Base-by-base conservation (phyloP, 441 rosid species). In the Erodium moschatum region DNA sequence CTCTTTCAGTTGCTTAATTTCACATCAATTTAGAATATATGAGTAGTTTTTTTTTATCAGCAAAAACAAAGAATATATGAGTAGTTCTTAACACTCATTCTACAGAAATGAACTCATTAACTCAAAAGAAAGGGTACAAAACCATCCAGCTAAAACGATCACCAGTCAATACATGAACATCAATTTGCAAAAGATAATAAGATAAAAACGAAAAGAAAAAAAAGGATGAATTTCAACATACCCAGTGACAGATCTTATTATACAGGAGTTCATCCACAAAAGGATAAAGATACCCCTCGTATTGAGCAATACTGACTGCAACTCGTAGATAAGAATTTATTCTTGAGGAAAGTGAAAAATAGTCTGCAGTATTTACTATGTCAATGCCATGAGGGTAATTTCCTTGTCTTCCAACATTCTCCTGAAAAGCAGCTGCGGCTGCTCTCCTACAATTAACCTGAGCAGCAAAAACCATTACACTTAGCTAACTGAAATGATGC, bases 371-470 rank as follows among this genome's bases (percentile, higher is more conserved):
- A 76, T 87, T 93, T 80, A 93, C 96, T 67, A 91, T 86, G 87
- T 93, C 97, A 79, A 93, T 93, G 75, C 98, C 97, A 85, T 93
- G 87, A 67, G 93, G 96, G 75, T 87, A 93, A 77, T 86, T 88
- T 77, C 97, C 97, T 81, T 93, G 98, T 81, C 98, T 87, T 81
- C 98, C 98, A 73, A 88, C 91, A 76, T 93, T 93, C 83, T 93
- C 98, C 82, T 93, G 97, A 83, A 93, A 93, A 74, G 98, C 97
- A 66, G 98, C 96, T 4, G 98, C 96, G 29, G 96, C 97, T 68
- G 97, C 96, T 79, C 98, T 88, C 83, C 98, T 86, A 85, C 98
- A 91, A 80, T 94, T 94, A 67, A 94, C 98, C 98, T 94, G 76
- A 75, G 66, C 58, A 76, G 66, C 44, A 65, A 20, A 77, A 64